Conservation (phyloP, 352 stramenopile genomes). For the Globisporangium paddicum region DNA sequence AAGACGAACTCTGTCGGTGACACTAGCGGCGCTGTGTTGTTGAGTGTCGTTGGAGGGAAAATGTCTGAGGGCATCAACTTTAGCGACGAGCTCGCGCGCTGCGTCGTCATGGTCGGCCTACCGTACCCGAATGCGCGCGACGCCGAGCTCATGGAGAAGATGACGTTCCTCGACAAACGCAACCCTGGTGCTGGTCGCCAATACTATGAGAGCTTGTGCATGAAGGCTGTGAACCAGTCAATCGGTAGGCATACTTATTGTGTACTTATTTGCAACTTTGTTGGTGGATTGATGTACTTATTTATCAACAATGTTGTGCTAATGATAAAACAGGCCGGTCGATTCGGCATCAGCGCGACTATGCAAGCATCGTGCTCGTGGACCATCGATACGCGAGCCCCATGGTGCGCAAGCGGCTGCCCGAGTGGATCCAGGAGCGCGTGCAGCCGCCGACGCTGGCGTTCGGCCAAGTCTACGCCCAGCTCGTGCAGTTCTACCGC, state of each 20-base stretch:
- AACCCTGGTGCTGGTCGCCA: conserved; percentile 61
- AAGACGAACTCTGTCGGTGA: not conserved
- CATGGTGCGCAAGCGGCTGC: conserved; percentile 56
- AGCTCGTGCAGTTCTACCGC: conserved; percentile 79
- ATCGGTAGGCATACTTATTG: conserved; percentile 74
- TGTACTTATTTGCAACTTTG: not conserved
- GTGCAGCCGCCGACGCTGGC: conserved; percentile 45
- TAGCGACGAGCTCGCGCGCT: conserved; percentile 95
- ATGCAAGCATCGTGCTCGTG: conserved; percentile 94
- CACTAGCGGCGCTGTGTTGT: conserved; percentile 73
- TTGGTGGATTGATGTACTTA: not conserved
- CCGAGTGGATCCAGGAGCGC: conserved; percentile 80
- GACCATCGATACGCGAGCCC: conserved; percentile 91
- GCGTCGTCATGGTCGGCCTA: conserved; percentile 97
- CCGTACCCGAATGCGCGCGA: conserved; percentile 97
- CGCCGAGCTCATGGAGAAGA: conserved; percentile 96
- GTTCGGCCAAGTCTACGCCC: conserved; percentile 68
- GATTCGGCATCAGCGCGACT: conserved; percentile 98
- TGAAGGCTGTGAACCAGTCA: conserved; percentile 99
- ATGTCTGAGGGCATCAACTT: conserved; percentile 99
- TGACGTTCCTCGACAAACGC: conserved; percentile 88
- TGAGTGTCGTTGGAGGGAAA: conserved; percentile 98
- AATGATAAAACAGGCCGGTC: conserved; percentile 61
- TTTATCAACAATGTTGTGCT: not conserved
- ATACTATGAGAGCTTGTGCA: conserved; percentile 98